Evolutionary conservation across 1,139 yeast genomes (phyloP), one percentile per base, ranked within the genome.

Genomic region (Magnusiomyces fungicola): DNA sequence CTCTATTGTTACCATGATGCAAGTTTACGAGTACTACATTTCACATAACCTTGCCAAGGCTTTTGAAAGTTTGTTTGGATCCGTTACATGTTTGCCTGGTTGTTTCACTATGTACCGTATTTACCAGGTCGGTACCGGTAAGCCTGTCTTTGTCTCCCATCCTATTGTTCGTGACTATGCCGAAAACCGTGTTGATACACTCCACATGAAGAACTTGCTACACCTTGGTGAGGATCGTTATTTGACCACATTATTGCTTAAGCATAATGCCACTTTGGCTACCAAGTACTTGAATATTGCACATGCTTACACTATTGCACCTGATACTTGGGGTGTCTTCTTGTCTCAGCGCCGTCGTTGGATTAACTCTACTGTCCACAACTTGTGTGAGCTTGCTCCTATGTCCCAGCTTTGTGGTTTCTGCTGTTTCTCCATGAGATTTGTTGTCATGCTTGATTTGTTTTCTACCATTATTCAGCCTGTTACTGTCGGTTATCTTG

Each of bases 291-390:
- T 68, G 43, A 59, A 72, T 7, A 69, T 67, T 47, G 74, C 74
- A 0, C 60, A 61, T 32, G 73, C 73, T 3, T 65, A 61, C 58
- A 70, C 74, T 3, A 62, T 69, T n/a, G 74, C 73, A 1, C 74
- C 74, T 21, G 73, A 69, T 43, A 61, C 62, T n/a, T 69, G 72
- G 71, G 53, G 62, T 1, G 73, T 70, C 18, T 64, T 70, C 51
- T 53, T 71, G 49, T 70, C 74, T 6, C 74, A 70, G 57, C 66
- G 74, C 41, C 68, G 74, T 33, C 65, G 74, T 50, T 70, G 74
- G 74, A 70, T 70, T 54, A 70, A 70, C 58, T 70, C 74, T 2
- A 70, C 74, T 1, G 71, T 70, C 19, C 74, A 70, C 50, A 70
- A 70, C 53, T 57, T 70, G 57, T 60, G 68, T 14, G 74, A 70